Percentiles rank a stretch among this genome's conserved stretches.
Conservation (phyloP, 176 grass and related monocot species). For the Musa schizocarpa region DNA sequence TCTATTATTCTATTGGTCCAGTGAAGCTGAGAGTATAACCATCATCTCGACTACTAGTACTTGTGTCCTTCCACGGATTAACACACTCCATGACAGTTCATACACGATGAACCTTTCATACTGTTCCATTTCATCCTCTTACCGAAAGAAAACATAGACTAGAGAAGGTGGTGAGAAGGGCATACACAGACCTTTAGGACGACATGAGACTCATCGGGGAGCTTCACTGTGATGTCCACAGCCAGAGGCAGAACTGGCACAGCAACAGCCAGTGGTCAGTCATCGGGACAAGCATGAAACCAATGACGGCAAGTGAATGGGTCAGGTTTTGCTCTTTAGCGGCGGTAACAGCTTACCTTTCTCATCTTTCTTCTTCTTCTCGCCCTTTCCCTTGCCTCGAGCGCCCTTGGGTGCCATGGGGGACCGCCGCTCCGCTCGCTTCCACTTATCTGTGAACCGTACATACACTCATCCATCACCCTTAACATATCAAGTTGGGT, state of each 20-base stretch:
- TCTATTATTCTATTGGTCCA: too few species aligned
- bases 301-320: neutral
- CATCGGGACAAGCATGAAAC: neutral
- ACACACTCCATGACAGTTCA: too few species aligned
- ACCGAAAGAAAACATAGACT: neutral
- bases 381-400: slow-evolving; percentile 78
- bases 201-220: slow-evolving; percentile 73
- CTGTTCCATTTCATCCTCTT: too few species aligned
- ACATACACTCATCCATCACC: too few species aligned
- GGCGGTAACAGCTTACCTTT: slow-evolving; percentile 37
- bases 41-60: too few species aligned
- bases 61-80: too few species aligned
- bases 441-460: neutral
- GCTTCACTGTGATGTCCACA: slow-evolving; percentile 79
- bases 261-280: neutral
- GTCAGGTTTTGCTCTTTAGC: too few species aligned
- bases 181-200: slow-evolving; percentile 56
- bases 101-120: too few species aligned
- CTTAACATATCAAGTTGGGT: too few species aligned
- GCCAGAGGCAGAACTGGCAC: slow-evolving; percentile 79
- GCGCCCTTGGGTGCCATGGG: slow-evolving; percentile 87
- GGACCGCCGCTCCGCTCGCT: neutral
- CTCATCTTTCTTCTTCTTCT: slow-evolving; percentile 95
- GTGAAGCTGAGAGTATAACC: too few species aligned
- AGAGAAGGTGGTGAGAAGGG: neutral